A percentile compares a stretch with the other conserved stretches of the same genome.
These are phyloP conservation scores for Talaromyces amestolkiae DNA, from an alignment of 2,329 filamentous ascomycete species.

Conservation along the genomic window DNA sequence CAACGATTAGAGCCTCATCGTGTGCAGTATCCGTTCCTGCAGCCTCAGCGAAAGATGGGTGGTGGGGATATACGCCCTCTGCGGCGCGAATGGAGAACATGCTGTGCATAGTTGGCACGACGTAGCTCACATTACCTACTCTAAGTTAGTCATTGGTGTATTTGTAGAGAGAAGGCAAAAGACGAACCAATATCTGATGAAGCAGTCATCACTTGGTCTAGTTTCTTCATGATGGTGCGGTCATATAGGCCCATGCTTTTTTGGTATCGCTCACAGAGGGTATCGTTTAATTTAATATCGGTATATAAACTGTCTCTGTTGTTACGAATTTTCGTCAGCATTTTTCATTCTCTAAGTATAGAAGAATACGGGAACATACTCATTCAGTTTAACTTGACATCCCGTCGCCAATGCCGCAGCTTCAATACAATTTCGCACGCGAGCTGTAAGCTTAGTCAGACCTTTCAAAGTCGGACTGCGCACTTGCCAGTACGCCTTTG, in stretches of 20 bases:
- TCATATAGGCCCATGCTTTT: constrained; percentile 41
- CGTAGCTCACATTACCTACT: constrained; percentile 51
- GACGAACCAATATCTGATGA: constrained; percentile 49
- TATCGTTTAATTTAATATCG: constrained; percentile 47
- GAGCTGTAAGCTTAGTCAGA: constrained; percentile 32
- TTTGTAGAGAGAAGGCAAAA: not conserved
- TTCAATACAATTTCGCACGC: constrained; percentile 36
- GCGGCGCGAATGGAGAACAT: constrained; percentile 47
- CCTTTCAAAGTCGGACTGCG: constrained; percentile 46
- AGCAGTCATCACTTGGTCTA: constrained; percentile 40
- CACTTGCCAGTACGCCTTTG: constrained; percentile 47
- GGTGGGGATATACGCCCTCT: constrained; percentile 36
- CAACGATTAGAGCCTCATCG: constrained; percentile 43
- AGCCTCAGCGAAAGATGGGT: constrained; percentile 45
- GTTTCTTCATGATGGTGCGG: constrained; percentile 31
- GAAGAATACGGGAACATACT: constrained; percentile 22
- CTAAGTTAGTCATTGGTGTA: not conserved
- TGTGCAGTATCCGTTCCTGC: constrained; percentile 46
- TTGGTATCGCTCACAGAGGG: constrained; percentile 46
- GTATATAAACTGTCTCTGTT: constrained; percentile 34
- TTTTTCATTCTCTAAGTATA: constrained; percentile 17
- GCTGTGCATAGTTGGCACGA: constrained; percentile 50
- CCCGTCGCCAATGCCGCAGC: constrained; percentile 38
- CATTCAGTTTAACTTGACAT: constrained; percentile 32
- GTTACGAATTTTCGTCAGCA: not conserved